These are phyloP conservation scores for Elaeagnus macrophylla DNA, from an alignment of 306 rosid species.

Conservation along the genomic window DNA sequence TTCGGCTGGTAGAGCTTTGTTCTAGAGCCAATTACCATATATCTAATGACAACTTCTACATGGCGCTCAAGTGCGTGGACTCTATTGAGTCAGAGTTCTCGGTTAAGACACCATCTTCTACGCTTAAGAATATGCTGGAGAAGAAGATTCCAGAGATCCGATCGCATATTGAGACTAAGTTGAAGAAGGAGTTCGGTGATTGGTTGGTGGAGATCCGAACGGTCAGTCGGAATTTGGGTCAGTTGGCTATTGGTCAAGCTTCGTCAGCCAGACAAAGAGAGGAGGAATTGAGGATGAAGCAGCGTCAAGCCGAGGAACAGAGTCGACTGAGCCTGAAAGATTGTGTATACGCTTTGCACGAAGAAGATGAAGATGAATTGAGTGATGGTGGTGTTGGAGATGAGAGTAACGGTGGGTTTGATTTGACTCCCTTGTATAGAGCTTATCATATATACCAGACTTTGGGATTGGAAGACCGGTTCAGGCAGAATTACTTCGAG, in stretches of 20 bases:
- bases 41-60: conserved; percentile 55
- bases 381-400: conserved; percentile 34
- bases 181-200: conserved; percentile 82
- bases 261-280: conserved; percentile 92
- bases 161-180: conserved; percentile 71
- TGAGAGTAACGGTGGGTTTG: conserved; percentile 48
- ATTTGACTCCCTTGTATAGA: conserved; percentile 80
- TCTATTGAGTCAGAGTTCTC: conserved; percentile 55
- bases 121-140: conserved; percentile 79
- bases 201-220: conserved; percentile 98
- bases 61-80: conserved; percentile 83
- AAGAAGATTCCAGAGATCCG: conserved; percentile 93
- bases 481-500: conserved; percentile 82
- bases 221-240: conserved; percentile 82
- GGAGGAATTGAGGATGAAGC: conserved; percentile 94
- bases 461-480: conserved; percentile 82
- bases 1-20: conserved; percentile 60
- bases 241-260: conserved; percentile 85
- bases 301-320: conserved; percentile 99
- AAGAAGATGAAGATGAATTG: conserved; percentile 72
- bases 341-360: conserved; percentile 80
- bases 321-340: conserved; percentile 88
- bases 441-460: conserved; percentile 88
- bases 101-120: conserved; percentile 60
- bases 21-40: conserved; percentile 75